These are phyloP conservation scores for Tetrapyrgos nigripes DNA, from an alignment of 1,284 basidiomycete genomes.

Conservation along the genomic window DNA sequence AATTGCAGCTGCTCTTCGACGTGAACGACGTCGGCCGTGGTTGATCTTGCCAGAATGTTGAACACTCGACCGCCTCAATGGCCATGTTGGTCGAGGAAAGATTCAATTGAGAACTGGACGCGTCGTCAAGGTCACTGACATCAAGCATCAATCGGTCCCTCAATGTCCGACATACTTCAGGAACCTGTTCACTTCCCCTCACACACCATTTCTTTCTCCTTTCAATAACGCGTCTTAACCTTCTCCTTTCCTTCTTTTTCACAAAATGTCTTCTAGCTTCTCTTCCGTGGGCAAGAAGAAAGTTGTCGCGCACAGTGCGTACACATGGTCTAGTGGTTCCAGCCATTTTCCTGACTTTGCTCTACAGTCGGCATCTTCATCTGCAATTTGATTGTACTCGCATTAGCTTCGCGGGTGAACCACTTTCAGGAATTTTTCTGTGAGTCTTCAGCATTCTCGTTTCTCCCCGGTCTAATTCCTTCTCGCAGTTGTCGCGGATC, in stretches of 20 bases:
- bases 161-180: conserved; percentile 1
- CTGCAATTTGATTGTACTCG: conserved; percentile 58
- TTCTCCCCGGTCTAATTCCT: conserved; percentile 3
- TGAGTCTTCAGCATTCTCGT: conserved; percentile 33
- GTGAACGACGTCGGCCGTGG: too few species aligned
- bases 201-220: background rate
- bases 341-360: background rate
- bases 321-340: background rate
- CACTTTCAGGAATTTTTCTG: conserved; percentile 66
- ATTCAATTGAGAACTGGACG: background rate
- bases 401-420: conserved; percentile 58
- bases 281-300: conserved; percentile 34
- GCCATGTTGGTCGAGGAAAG: too few species aligned
- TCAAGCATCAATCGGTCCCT: background rate
- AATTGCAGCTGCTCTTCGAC: too few species aligned
- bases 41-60: too few species aligned
- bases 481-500: conserved; percentile 56
- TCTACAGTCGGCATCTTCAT: conserved; percentile 47
- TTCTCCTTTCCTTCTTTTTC: conserved; percentile 6
- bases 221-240: conserved; percentile 21
- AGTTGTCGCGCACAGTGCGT: conserved; percentile 38
- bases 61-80: too few species aligned
- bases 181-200: background rate
- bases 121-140: conserved; percentile 8
- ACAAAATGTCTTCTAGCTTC: conserved; percentile 23